Conservation (phyloP, 257 asterid genomes). For the Salvia hispanica region DNA sequence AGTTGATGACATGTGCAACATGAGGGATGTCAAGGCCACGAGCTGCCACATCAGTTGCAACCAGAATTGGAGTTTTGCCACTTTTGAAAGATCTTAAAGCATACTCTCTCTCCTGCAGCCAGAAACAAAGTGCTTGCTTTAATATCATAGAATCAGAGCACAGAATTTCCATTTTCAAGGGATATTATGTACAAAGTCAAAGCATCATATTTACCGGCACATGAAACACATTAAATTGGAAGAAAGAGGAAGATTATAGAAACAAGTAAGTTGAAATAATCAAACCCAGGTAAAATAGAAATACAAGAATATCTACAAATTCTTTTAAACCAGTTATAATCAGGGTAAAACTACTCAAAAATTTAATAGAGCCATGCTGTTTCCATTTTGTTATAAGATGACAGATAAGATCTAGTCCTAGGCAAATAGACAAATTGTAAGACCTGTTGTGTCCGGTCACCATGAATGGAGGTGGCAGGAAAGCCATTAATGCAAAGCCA, state of each 20-base stretch:
- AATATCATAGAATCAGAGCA: not conserved
- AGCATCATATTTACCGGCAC: not conserved
- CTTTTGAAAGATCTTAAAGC: conserved; percentile 91
- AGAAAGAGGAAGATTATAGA: not conserved
- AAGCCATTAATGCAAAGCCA: conserved; percentile 85
- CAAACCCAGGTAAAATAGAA: not conserved
- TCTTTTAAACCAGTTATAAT: not conserved
- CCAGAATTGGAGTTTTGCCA: conserved; percentile 83
- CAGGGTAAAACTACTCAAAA: not conserved
- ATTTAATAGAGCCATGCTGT: not conserved
- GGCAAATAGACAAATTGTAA: conserved; percentile 17
- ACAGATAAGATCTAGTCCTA: conserved; percentile 2
- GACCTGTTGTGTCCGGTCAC: conserved; percentile 96
- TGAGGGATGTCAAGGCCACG: conserved; percentile 98
- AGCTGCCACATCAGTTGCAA: conserved; percentile 95
- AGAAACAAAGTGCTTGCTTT: conserved; percentile 16
- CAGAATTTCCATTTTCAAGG: not conserved
- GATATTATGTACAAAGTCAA: not conserved
- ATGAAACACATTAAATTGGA: not conserved
- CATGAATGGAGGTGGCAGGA: conserved; percentile 91
- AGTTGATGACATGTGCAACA: conserved; percentile 90
- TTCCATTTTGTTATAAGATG: not conserved
- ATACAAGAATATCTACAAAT: not conserved
- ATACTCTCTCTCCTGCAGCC: conserved; percentile 77
- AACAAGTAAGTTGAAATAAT: not conserved